These are phyloP conservation scores for Lactarius akahatsu DNA, from an alignment of 768 basidiomycete genomes.

Conservation along the genomic window DNA sequence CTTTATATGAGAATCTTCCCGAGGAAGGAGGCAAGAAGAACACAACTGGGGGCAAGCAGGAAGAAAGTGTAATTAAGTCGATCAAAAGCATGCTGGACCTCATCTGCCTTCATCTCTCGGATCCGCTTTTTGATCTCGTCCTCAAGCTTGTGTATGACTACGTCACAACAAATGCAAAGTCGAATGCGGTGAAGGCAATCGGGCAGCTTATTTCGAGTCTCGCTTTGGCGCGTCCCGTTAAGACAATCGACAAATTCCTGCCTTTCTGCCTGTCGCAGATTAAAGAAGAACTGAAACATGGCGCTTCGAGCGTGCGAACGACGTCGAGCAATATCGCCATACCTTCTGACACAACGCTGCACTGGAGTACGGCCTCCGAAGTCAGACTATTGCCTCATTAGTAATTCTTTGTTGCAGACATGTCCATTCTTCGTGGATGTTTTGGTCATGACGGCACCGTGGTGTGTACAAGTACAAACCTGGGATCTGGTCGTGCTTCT, in stretches of 20 bases:
- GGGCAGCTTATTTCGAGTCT: conserved; percentile 85
- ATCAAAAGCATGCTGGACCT: conserved; percentile 80
- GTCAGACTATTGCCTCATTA: conserved; percentile 8
- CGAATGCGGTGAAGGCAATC: conserved; percentile 88
- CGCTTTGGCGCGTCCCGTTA: conserved; percentile 71
- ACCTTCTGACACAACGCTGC: conserved; percentile 84
- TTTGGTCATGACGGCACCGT: conserved; percentile 69
- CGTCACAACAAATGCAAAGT: conserved; percentile 83
- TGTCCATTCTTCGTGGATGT: conserved; percentile 79
- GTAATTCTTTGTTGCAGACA: conserved; percentile 47
- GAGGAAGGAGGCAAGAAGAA: conserved; percentile 91
- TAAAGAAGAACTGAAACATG: conserved; percentile 81
- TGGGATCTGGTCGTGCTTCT: conserved; percentile 1
- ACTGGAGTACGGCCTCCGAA: conserved; percentile 72
- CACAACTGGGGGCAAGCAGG: conserved; percentile 81
- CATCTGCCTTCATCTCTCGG: conserved; percentile 77
- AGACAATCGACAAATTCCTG: conserved; percentile 77
- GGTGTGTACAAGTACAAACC: conserved; percentile 46
- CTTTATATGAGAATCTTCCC: conserved; percentile 88
- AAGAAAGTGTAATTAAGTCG: conserved; percentile 73
- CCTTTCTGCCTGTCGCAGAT: conserved; percentile 76
- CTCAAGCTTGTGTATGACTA: conserved; percentile 85
- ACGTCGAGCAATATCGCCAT: conserved; percentile 72
- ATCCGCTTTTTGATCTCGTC: conserved; percentile 78
- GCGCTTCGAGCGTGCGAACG: conserved; percentile 83